Conservation (phyloP, 768 basidiomycete genomes). For the Termitomyces sp. region DNA sequence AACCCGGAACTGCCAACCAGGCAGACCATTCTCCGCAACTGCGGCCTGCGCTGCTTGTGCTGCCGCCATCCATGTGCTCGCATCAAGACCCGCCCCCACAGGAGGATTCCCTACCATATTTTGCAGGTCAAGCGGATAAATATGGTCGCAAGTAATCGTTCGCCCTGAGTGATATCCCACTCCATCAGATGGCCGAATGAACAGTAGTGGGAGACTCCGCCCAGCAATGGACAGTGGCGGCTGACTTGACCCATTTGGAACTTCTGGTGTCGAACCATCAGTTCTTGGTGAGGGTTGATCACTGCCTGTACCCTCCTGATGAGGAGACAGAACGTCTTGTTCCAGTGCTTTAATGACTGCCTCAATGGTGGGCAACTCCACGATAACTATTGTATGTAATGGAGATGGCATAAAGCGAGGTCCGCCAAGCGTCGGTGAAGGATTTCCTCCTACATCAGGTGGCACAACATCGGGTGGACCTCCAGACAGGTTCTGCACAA, state of each 20-base stretch:
- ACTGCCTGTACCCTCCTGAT: slow-evolving; percentile 30
- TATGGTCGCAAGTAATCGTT: slow-evolving; percentile 77
- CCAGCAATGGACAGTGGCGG: slow-evolving; percentile 54
- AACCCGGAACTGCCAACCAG: slow-evolving; percentile 77
- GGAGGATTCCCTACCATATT: slow-evolving; percentile 41
- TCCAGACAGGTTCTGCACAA: slow-evolving; percentile 41
- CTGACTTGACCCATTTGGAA: slow-evolving; percentile 18
- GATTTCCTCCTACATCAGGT: slow-evolving; percentile 22
- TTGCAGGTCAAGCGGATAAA: slow-evolving; percentile 68
- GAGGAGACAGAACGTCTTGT: slow-evolving; percentile 53
- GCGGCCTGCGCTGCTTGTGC: slow-evolving; percentile 70
- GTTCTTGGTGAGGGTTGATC: slow-evolving; percentile 27
- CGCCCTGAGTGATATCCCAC: slow-evolving; percentile 87
- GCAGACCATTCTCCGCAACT: slow-evolving; percentile 58
- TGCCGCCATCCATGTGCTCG: slow-evolving; percentile 65
- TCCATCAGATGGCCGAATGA: slow-evolving; percentile 79
- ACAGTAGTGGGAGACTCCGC: slow-evolving; percentile 70
- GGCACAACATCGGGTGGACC: slow-evolving; percentile 29
- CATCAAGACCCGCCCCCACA: slow-evolving; percentile 44
- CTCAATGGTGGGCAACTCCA: slow-evolving; percentile 73
- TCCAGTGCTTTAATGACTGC: slow-evolving; percentile 78
- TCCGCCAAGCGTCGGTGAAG: slow-evolving; percentile 22
- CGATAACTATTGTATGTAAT: slow-evolving; percentile 76
- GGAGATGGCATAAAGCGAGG: slow-evolving; percentile 51
- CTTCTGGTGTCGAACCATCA: slow-evolving; percentile 21